Conservation (phyloP, 352 stramenopile species). For the Globisporangium paddicum region DNA sequence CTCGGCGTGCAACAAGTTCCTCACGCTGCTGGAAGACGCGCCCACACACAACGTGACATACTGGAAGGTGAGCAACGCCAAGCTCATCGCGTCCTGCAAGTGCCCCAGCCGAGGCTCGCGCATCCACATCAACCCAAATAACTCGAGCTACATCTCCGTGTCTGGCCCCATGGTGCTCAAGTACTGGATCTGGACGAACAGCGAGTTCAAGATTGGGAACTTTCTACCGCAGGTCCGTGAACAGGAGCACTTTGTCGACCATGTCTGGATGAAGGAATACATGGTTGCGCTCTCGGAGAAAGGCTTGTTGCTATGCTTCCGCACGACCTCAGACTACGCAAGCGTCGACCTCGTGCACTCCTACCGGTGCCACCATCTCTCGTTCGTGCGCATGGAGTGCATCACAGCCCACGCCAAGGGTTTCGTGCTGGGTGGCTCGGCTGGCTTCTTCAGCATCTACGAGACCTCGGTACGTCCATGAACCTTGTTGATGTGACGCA, state of each 20-base stretch:
- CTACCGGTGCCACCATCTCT: constrained; percentile 58
- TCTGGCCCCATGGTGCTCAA: constrained; percentile 74
- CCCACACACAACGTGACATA: constrained; percentile 70
- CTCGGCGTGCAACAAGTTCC: constrained; percentile 71
- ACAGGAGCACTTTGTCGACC: constrained; percentile 82
- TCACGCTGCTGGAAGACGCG: constrained; percentile 66
- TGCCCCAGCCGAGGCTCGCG: constrained; percentile 58
- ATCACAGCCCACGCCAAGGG: constrained; percentile 59
- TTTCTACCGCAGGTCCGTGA: constrained; percentile 69
- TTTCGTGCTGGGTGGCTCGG: constrained; percentile 69
- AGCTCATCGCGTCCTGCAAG: constrained; percentile 64
- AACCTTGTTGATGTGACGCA: not conserved
- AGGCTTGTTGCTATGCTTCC: constrained; percentile 61
- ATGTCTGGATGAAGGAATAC: constrained; percentile 68
- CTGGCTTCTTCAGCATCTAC: constrained; percentile 74
- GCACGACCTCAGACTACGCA: constrained; percentile 37
- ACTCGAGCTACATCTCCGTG: constrained; percentile 68
- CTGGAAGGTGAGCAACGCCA: constrained; percentile 77
- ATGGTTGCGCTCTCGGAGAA: constrained; percentile 71
- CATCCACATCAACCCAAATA: constrained; percentile 68
- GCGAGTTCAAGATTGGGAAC: constrained; percentile 74
- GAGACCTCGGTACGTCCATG: constrained; percentile 45
- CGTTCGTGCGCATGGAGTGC: constrained; percentile 66
- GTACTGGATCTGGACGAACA: constrained; percentile 74
- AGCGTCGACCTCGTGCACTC: constrained; percentile 66